Evolutionary conservation across 371 early-diverging fungal genomes (phyloP).

Genomic region (Apophysomyces ossiformis): DNA sequence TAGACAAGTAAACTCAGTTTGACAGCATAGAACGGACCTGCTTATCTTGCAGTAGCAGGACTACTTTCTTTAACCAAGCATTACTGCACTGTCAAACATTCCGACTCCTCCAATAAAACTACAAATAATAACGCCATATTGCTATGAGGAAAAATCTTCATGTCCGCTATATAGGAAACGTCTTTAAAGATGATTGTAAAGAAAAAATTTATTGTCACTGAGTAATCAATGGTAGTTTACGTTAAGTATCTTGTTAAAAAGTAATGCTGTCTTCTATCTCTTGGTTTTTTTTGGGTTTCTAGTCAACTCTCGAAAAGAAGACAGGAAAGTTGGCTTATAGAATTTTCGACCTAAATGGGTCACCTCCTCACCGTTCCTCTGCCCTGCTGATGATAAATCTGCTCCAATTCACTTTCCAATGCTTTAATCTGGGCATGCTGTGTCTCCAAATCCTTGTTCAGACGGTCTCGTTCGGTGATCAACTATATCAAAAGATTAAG

Average conservation of each 20-base stretch:
- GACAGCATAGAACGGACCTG: no score
- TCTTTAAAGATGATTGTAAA: no score
- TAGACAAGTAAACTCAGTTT: no score
- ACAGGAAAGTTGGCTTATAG: conserved; percentile 2
- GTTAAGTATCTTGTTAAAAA: not conserved
- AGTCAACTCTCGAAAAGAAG: conserved; percentile 9
- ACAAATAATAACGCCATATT: no score
- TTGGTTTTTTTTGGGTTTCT: not conserved
- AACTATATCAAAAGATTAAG: conserved; percentile 42
- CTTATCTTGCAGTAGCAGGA: no score
- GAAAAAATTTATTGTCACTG: no score
- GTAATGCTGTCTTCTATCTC: conserved; percentile 9
- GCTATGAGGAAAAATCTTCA: no score
- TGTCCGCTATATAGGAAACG: no score
- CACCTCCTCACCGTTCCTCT: conserved; percentile 50
- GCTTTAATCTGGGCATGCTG: conserved; percentile 92
- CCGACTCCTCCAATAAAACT: no score
- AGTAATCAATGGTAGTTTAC: no score
- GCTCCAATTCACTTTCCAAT: conserved; percentile 86
- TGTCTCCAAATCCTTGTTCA: conserved; percentile 96
- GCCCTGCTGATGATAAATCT: conserved; percentile 47
- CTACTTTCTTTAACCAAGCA: no score
- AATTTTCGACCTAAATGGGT: not conserved
- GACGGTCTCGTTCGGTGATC: conserved; percentile 94
- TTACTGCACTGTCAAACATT: no score